Percentiles rank a stretch among this genome's conserved stretches.
These are phyloP conservation scores for Globisporangium camurandrum DNA, from an alignment of 352 stramenopile species.

Conservation along the genomic window DNA sequence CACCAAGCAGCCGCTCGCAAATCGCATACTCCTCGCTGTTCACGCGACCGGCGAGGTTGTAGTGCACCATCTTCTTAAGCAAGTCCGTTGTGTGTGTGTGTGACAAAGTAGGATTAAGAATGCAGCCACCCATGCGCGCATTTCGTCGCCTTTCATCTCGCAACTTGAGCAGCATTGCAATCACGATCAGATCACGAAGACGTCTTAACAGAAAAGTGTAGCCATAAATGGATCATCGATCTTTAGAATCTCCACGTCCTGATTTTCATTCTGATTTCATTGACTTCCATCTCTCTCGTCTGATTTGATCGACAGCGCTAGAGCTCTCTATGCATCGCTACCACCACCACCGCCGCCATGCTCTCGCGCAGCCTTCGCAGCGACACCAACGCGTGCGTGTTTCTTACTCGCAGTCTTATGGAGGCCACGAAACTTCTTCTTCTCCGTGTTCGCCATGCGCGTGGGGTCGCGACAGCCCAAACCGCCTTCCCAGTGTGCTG, in stretches of 20 bases:
- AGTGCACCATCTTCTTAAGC: constrained; percentile 35
- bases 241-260: constrained; percentile 1
- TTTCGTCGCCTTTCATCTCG: not conserved
- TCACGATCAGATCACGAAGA: not conserved
- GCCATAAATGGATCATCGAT: not conserved
- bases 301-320: too few relatives aligned
- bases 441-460: constrained; percentile 58
- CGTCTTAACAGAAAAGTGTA: not conserved
- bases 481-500: constrained; percentile 73
- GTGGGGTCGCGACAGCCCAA: constrained; percentile 53
- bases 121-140: not conserved
- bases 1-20: constrained; percentile 64
- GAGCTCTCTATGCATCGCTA: too few relatives aligned
- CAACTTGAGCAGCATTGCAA: not conserved
- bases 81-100: not conserved
- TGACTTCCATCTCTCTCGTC: too few relatives aligned
- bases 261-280: too few relatives aligned
- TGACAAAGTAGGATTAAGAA: not conserved
- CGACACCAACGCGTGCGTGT: constrained; percentile 54
- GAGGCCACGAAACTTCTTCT: constrained; percentile 62
- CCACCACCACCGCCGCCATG: too few relatives aligned
- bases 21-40: constrained; percentile 70
- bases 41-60: constrained; percentile 53
- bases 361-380: constrained; percentile 40
- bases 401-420: constrained; percentile 84